Evolutionary conservation across 2,329 filamentous ascomycete genomes (phyloP).

Genomic region (Didymella pomorum): DNA sequence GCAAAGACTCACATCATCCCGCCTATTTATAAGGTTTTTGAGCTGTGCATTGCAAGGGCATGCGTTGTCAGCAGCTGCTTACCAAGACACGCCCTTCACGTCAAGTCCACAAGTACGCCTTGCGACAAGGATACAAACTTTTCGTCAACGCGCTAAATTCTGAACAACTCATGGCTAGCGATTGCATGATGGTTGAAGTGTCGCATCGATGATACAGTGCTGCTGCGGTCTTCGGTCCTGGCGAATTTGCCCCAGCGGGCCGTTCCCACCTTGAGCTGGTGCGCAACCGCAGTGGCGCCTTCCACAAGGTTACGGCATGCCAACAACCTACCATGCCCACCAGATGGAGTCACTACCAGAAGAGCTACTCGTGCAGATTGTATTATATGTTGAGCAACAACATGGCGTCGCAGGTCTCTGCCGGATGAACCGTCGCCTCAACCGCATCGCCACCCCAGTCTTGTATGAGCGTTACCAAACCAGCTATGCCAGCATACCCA

Average conservation of each 20-base stretch:
- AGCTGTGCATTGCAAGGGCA: not conserved
- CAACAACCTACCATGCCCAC: not conserved
- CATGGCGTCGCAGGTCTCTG: constrained; percentile 14
- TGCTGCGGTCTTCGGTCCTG: not conserved
- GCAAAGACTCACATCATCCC: not conserved
- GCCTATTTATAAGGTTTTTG: not conserved
- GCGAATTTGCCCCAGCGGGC: not conserved
- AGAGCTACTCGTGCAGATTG: constrained; percentile 12
- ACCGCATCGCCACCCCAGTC: constrained; percentile 15
- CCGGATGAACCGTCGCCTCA: constrained; percentile 13
- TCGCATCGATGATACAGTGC: not conserved
- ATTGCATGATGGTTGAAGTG: not conserved
- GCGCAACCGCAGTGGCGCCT: not conserved
- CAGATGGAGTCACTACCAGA: constrained; percentile 10
- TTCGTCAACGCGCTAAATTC: not conserved
- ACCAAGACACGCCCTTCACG: not conserved
- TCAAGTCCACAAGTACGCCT: not conserved
- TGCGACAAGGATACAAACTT: not conserved
- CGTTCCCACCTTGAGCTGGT: not conserved
- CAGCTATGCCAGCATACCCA: constrained; percentile 8
- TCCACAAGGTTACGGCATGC: not conserved
- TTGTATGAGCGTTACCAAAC: constrained; percentile 12
- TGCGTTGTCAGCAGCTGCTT: not conserved
- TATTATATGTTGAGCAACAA: constrained; percentile 7
- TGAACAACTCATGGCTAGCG: not conserved